Conservation (phyloP, 2,329 filamentous ascomycete species). For the Exophiala phaeomuriformis region DNA sequence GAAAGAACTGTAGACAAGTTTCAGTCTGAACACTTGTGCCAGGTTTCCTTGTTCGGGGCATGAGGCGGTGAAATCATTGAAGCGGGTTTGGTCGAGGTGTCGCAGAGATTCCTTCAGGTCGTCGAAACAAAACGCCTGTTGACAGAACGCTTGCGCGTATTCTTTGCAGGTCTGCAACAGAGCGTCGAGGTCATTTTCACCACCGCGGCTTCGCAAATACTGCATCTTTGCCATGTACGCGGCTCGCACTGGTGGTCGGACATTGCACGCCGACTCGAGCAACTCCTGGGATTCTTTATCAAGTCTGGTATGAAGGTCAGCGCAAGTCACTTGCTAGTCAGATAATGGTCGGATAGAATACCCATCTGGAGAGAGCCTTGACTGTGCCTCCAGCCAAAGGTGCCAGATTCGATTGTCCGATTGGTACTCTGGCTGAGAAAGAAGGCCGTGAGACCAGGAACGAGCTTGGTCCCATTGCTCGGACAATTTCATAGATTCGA, state of each 20-base stretch:
- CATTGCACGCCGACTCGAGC: constrained; percentile 11
- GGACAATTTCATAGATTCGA: constrained; percentile 33
- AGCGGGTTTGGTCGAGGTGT: constrained; percentile 13
- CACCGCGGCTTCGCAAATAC: constrained; percentile 27
- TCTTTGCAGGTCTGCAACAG: constrained; percentile 34
- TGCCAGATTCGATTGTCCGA: constrained; percentile 44
- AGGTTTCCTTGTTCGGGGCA: constrained; percentile 27
- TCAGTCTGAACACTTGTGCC: constrained; percentile 15
- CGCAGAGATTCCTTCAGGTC: constrained; percentile 33
- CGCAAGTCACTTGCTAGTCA: background rate
- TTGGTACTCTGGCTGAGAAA: constrained; percentile 33
- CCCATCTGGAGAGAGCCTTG: constrained; percentile 23
- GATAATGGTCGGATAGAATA: background rate
- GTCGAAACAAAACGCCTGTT: constrained; percentile 41
- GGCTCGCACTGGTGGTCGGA: constrained; percentile 10
- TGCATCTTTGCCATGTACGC: constrained; percentile 17
- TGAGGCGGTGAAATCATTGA: constrained; percentile 27
- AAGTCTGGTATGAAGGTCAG: background rate
- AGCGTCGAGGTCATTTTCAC: constrained; percentile 28
- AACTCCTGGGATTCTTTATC: constrained; percentile 3
- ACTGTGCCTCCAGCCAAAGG: constrained; percentile 34
- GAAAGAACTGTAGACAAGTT: constrained; percentile 18
- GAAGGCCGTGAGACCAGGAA: constrained; percentile 33
- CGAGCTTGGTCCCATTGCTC: constrained; percentile 36
- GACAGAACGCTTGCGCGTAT: constrained; percentile 37